Base-by-base conservation (phyloP, 2,329 filamentous ascomycete genomes). In the Talaromyces sp. region DNA sequence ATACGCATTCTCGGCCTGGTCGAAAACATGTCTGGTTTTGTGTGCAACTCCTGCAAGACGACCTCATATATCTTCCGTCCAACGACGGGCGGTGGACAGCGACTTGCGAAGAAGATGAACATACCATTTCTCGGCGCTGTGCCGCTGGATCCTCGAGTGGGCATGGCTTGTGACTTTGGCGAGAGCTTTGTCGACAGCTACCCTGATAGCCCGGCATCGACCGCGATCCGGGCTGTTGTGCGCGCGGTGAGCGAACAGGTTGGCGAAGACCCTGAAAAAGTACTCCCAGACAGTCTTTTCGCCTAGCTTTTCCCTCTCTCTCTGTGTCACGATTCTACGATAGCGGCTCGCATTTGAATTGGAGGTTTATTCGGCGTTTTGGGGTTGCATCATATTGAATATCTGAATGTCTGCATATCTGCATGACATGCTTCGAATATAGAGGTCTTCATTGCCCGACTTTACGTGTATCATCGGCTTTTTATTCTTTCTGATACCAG, bases 21-120 rank as follows among this genome's bases (percentile, higher is more conserved):
- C 17, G 94, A 99, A 80, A 99, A 99, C 72, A 99, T 99, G 94
- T 91, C 88, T 61, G 91, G 92, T 3, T 99, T 97, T 68, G 92
- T 99, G 57, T 99, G 94, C 71, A 92, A 92, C 10, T 93, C 90
- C 60, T 99, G 94, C 76, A 90, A 86, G 58, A 87, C 92, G 59
- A 81, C 85, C 68, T 84, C 81, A 68, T 86, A 96, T 73, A 96
- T 99, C 55, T 99, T 99, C 79, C 84, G 86, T 67, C 87, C 94
- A 11, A 95, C 90, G 10, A 99, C 94, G 0, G 94, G 94, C 9
- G 94, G 95, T 21, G 94, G 90, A 2, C 82, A 82, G 59, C 86
- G 84, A 48, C 75, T 99, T 65, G 93, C 94, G 1, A 82, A 88
- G 72, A 93, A 97, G 74, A 91, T 93, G 82, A 85, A 83, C 1